Base-by-base conservation (phyloP, 495 filamentous ascomycete species). In the Xylaria intraflava region DNA sequence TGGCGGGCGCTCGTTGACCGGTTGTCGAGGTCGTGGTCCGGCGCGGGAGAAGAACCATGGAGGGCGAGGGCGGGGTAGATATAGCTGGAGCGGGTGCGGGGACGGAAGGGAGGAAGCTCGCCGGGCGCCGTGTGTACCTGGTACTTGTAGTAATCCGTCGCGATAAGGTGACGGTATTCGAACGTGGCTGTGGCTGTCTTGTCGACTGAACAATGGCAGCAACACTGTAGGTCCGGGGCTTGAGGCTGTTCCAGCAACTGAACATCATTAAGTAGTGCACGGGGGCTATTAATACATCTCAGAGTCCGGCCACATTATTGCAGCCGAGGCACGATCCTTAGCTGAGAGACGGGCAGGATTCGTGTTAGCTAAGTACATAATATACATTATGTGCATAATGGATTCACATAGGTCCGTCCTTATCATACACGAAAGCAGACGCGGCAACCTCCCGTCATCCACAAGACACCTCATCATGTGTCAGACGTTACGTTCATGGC, bases 11-110 rank as follows among this genome's bases (percentile, higher is more conserved):
- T 49, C 11, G 14, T 6, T 10, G 39, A 6, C 23, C 16, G 7
- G 39, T 36, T 20, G 43, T 50, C 33, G 51, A 17, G 8, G 38
- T 40, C 46, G 46, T 44, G 41, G 38, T 45, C 6, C 12, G 42
- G 51, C 42, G 51, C 42, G 51, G 42, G 42, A 42, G 30, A 44
- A 11, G 24, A 43, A 20, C 10, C 4, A 19, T 38, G 51, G 17
- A 31, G 8, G 9, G 26, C 10, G 33, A 53, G 5, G 33, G 51
- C 43, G 51, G 51, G 51, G 51, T 53, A 46, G 43, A 23, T 42
- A 29, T 11, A 5, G n/a, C 17, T 2, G 24, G 6, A 12, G 8
- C 27, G 16, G 23, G 29, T 17, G 35, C 35, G 2, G 35, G 11
- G 14, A 17, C 26, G 7, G 23, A 29, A n/a, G 16, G 33, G 17